Evolutionary conservation across 148 eudicot species (phyloP).

Genomic region (Salicornia ramosissima): DNA sequence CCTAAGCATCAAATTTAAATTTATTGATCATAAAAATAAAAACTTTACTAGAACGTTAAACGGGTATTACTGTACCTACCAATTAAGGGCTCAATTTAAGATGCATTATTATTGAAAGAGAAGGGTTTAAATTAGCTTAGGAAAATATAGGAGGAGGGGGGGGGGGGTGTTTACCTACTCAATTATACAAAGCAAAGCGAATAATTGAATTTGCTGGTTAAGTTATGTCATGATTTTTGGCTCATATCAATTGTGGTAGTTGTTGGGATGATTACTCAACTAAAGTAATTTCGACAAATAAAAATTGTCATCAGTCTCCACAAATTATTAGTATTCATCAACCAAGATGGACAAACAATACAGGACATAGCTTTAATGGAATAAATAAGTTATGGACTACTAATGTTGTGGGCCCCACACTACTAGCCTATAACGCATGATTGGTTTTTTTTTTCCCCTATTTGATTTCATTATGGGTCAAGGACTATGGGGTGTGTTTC

Average conservation of each 20-base stretch:
- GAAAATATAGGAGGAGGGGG: no score
- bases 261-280: slow-evolving; percentile 33
- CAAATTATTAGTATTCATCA: slow-evolving; percentile 33
- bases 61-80: no score
- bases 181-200: slow-evolving; percentile 4
- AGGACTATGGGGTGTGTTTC: no score
- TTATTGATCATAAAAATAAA: no score
- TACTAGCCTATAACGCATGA: slow-evolving; percentile 25
- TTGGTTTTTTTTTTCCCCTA: no score
- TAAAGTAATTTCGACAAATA: slow-evolving; percentile 27
- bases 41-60: not conserved
- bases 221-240: slow-evolving; percentile 30
- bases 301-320: slow-evolving; percentile 7
- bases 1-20: no score
- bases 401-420: no score
- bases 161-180: not conserved
- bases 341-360: slow-evolving; percentile 36
- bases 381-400: slow-evolving; percentile 16
- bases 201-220: slow-evolving; percentile 8
- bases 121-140: no score
- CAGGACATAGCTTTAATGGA: slow-evolving; percentile 30
- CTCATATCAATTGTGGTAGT: slow-evolving; percentile 21
- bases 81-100: slow-evolving; percentile 1
- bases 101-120: not conserved
- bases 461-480: no score